Evolutionary conservation across 108 stramenopile species (phyloP), one percentile per base, ranked within the genome.

Genomic region (Seminavis robusta): DNA sequence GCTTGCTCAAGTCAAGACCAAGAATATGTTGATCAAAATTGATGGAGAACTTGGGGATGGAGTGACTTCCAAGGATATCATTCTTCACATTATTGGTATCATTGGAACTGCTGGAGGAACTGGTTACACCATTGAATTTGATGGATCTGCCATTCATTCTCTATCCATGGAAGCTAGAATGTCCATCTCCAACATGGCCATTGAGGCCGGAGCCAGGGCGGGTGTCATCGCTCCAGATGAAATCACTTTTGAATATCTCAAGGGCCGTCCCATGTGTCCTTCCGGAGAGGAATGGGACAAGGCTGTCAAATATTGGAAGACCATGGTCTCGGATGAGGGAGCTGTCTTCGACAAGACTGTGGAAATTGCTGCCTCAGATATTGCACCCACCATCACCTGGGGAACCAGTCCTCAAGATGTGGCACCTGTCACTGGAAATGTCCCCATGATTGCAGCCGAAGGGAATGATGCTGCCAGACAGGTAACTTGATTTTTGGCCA

Each of bases 61-160:
- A 16, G 92, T 94, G n/a, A 92, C 92, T 6, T 91, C 89, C 64
- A 97, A 97, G 67, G 96, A 97, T 65, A 77, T 97, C 50, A 81
- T 97, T 55, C 75, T 97, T 11, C 90, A 97, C 64, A 68, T 97
- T 59, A 88, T 87, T 64, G 84, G 89, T 38, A 58, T 88, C 21
- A 97, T 97, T 55, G 94, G 96, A 13, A 97, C 96, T 13, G 96
- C 87, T n/a, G 96, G 96, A 27, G 96, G 96, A 44, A 97, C 94
- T n/a, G 96, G 96, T 13, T 83, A 79, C 67, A 90, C 86, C 33
- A 94, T 97, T 65, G 96, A 97, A 69, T 97, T 94, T 73, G 94
- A 80, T 10, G 96, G 96, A 40, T 48, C 79, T 27, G 94, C 94
- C 50, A 84, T 96, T 54, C 51, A 70, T 34, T 45, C 60, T 19